Base-by-base conservation (phyloP, 768 basidiomycete genomes). In the Tylopilus vinaceipallidus region DNA sequence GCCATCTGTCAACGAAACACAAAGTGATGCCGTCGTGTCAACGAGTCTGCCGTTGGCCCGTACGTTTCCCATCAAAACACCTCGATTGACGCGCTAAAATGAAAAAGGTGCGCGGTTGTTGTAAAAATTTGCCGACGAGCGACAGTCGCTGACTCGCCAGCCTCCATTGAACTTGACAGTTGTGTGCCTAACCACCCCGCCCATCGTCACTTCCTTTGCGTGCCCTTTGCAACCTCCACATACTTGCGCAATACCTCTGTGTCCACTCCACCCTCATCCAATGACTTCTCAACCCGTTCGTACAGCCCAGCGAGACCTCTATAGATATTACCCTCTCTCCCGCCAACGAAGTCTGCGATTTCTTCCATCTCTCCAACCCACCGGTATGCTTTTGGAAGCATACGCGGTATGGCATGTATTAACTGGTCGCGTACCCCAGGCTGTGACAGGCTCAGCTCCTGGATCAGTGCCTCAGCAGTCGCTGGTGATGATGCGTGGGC, bases 341-440 rank as follows among this genome's bases (percentile, higher is more conserved):
- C 71, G 9, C 75, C 74, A 10, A 84, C 77, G 61, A 83, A 84
- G 6, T 64, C 69, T 3, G 75, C 73, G 34, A 86, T 82, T 62
- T 85, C 84, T 44, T 78, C 69, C 82, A 82, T 84, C 68, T 84
- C 82, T 39, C 75, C 77, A 13, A 78, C 74, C 76, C 75, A 84
- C 42, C 82, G 72, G 56, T 85, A 83, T 4, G 80, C 79, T 54
- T 83, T 85, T n/a, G 76, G 79, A 17, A 81, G 63, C 80, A 82
- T 80, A 29, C 63, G 49, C 5, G 79, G 76, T 24, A 82, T 62
- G 2, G 54, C 53, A 39, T 58, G 59, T 4, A 68, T 66, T 41
- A 80, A 64, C 19, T 72, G 68, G 52, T 71, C 56, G 11, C 84
- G 67, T 23, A 75, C 47, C 16, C 53, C 59, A 4, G 78, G 75